Evolutionary conservation across 192 early-diverging fungal genomes (phyloP).

Genomic region (Phlyctochytrium planicorne): DNA sequence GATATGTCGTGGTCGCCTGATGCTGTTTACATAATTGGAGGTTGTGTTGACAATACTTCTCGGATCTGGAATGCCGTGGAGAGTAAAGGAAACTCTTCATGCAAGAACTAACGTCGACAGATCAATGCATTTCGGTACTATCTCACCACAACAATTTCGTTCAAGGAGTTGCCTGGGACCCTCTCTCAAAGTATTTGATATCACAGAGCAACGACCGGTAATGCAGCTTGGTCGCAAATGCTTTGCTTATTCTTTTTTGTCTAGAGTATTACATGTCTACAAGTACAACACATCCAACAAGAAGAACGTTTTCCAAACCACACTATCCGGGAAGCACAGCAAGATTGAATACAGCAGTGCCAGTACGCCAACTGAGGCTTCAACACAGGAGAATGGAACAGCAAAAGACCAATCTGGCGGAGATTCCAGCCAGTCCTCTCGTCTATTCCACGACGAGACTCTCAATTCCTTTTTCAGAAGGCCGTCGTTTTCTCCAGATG

Average conservation of each 20-base stretch:
- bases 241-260: neutral
- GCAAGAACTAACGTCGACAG: conserved; percentile 21
- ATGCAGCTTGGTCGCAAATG: neutral
- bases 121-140: conserved; percentile 70
- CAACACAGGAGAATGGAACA: too few species aligned
- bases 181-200: conserved; percentile 78
- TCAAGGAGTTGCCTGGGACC: conserved; percentile 98
- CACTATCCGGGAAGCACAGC: neutral
- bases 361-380: neutral
- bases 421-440: too few species aligned
- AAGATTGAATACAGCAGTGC: neutral
- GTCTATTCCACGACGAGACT: conserved; percentile 69
- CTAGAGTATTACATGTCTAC: conserved; percentile 38
- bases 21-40: conserved; percentile 76
- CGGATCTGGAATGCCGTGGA: conserved; percentile 80
- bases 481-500: conserved; percentile 85
- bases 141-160: conserved; percentile 85
- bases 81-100: conserved; percentile 43
- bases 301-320: conserved; percentile 4
- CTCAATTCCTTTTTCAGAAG: conserved; percentile 89
- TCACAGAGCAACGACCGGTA: conserved; percentile 92
- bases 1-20: conserved; percentile 94
- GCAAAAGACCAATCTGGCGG: too few species aligned
- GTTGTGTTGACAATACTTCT: conserved; percentile 83
- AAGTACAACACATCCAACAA: conserved; percentile 18